A percentile compares a stretch with the other conserved stretches of the same genome.
Conservation (phyloP, 2,329 filamentous ascomycete genomes). For the Arthrinium phaeospermum region DNA sequence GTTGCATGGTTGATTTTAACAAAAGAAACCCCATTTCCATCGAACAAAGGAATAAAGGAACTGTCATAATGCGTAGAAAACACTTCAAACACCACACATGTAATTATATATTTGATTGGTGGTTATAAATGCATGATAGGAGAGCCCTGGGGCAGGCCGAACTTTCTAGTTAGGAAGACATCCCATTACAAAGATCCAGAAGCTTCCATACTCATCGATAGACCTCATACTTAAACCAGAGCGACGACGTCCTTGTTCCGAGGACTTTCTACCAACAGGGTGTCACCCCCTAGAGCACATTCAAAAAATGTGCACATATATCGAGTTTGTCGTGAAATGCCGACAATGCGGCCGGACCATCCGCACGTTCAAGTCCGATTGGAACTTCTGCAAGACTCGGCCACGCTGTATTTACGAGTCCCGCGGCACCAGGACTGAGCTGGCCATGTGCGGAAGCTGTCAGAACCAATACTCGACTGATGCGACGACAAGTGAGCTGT, state of each 20-base stretch:
- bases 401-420: neutral
- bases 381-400: neutral
- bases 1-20: neutral
- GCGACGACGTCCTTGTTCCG: neutral
- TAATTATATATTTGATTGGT: neutral
- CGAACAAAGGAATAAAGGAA: neutral
- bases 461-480: neutral
- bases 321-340: constrained; percentile 1
- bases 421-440: neutral
- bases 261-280: neutral
- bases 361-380: neutral
- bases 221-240: neutral
- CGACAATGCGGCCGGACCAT: constrained; percentile 6
- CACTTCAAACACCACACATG: neutral
- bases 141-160: neutral
- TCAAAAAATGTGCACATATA: constrained; percentile 4
- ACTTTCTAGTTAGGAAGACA: neutral
- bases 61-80: neutral
- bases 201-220: constrained; percentile 4
- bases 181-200: neutral
- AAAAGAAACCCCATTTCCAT: neutral
- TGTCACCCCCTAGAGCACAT: neutral
- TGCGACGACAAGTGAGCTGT: neutral
- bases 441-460: constrained; percentile 7
- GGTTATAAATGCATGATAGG: neutral